Conservation (phyloP, 352 stramenopile genomes). For the Pythium dissotocum region DNA sequence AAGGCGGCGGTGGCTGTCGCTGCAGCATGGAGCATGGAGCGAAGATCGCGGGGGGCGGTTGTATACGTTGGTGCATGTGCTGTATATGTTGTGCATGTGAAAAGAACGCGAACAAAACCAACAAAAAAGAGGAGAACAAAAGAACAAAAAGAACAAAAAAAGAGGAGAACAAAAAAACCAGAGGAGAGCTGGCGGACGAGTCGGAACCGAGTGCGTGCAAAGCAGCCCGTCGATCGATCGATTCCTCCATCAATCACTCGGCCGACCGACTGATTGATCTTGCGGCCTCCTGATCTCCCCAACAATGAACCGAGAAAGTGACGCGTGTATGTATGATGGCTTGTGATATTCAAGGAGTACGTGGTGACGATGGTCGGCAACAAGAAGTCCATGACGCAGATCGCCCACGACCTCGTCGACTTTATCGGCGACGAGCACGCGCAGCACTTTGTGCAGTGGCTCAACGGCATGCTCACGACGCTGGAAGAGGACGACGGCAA, state of each 20-base stretch:
- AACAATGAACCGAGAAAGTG: constrained; percentile 18
- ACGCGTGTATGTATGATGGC: constrained; percentile 25
- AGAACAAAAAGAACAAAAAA: constrained; percentile 26
- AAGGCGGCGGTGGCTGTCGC: constrained; percentile 1
- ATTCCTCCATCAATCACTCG: constrained; percentile 8
- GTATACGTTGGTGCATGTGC: constrained; percentile 16
- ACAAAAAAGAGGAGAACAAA: constrained; percentile 14
- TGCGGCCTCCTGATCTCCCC: neutral
- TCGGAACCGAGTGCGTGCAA: neutral
- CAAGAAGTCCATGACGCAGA: constrained; percentile 87
- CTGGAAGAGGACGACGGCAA: constrained; percentile 39
- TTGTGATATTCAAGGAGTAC: constrained; percentile 59
- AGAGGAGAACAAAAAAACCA: constrained; percentile 16
- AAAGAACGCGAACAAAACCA: constrained; percentile 29
- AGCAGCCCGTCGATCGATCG: neutral
- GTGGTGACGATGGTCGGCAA: constrained; percentile 87
- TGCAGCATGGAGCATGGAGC: constrained; percentile 13
- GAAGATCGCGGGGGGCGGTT: neutral
- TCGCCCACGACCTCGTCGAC: constrained; percentile 77
- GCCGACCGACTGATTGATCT: constrained; percentile 9
- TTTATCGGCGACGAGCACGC: constrained; percentile 83
- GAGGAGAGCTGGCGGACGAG: constrained; percentile 5
- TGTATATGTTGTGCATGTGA: constrained; percentile 32
- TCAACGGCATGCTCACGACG: constrained; percentile 52
- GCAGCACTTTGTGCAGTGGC: constrained; percentile 71